A percentile compares a stretch with the other conserved stretches of the same genome.
phyloP scores from a whole-genome alignment of 176 grass and related monocot species.

The Carex pumila region DNA sequence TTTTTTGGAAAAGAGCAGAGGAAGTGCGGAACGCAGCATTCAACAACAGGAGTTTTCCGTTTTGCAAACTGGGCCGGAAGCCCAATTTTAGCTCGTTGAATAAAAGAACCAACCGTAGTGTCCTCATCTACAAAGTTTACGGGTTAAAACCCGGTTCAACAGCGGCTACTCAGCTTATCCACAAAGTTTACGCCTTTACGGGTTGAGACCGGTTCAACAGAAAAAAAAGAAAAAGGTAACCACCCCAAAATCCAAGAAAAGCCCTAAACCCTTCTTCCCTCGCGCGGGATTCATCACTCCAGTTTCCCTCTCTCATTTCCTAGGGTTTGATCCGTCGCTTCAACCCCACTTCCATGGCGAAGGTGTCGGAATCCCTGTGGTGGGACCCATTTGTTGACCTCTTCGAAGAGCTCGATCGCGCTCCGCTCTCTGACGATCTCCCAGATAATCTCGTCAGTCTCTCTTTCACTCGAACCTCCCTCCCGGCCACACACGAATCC shows the following conservation, averaged over 20 bases:
- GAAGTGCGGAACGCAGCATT: background rate
- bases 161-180: background rate
- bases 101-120: background rate
- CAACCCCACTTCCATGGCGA: conserved; percentile 44
- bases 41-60: background rate
- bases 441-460: conserved; percentile 45
- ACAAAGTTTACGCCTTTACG: background rate
- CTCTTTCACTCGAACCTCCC: no score
- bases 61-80: background rate
- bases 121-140: no score
- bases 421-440: conserved; percentile 32
- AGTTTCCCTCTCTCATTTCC: background rate
- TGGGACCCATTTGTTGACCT: conserved; percentile 77
- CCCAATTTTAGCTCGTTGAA: background rate
- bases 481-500: background rate
- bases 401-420: conserved; percentile 72
- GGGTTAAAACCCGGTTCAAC: no score
- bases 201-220: background rate
- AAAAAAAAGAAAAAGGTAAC: background rate
- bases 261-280: background rate
- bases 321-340: conserved; percentile 32
- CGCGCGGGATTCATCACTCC: conserved; percentile 20
- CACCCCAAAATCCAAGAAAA: background rate
- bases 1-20: background rate
- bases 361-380: conserved; percentile 52